Conservation (phyloP, 2,329 filamentous ascomycete species). For the Scopulariopsis brevicaulis region DNA sequence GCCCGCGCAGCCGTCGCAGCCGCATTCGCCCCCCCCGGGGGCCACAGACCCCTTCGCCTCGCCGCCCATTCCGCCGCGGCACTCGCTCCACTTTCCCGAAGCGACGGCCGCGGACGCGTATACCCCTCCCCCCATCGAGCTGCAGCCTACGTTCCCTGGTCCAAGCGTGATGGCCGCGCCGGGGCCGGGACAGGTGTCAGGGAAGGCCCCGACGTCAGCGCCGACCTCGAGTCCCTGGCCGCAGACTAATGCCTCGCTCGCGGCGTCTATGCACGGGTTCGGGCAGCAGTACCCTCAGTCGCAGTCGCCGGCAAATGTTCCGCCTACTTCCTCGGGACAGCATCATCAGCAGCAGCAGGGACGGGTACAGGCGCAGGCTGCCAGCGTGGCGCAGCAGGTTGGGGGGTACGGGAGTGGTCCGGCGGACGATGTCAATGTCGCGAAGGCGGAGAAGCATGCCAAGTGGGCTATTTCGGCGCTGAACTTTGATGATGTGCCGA, state of each 20-base stretch:
- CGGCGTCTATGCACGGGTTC: background rate
- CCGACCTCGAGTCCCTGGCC: background rate
- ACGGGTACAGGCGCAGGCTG: background rate
- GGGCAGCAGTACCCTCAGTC: background rate
- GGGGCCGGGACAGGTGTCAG: background rate
- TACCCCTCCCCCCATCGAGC: background rate
- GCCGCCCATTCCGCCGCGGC: background rate
- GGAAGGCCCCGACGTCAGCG: background rate
- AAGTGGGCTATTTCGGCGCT: slow-evolving; percentile 94
- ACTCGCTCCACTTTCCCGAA: background rate
- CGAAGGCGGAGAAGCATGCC: slow-evolving; percentile 84
- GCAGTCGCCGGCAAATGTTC: background rate
- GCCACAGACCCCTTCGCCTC: background rate
- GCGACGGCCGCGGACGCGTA: background rate
- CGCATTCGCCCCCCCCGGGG: slow-evolving; percentile 7
- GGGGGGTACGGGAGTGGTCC: background rate
- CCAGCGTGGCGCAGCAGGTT: background rate
- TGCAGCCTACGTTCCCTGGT: background rate
- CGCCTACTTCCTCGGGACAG: background rate
- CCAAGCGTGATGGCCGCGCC: slow-evolving; percentile 3
- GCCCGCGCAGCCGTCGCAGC: slow-evolving; percentile 3
- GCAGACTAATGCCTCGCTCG: background rate
- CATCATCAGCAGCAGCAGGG: background rate
- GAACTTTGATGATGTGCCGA: slow-evolving; percentile 91
- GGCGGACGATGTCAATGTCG: slow-evolving; percentile 44